A percentile compares a stretch with the other conserved stretches of the same genome.
Evolutionary conservation across 305 asterid species (phyloP).

Genomic region (Fraxinus albicans): DNA sequence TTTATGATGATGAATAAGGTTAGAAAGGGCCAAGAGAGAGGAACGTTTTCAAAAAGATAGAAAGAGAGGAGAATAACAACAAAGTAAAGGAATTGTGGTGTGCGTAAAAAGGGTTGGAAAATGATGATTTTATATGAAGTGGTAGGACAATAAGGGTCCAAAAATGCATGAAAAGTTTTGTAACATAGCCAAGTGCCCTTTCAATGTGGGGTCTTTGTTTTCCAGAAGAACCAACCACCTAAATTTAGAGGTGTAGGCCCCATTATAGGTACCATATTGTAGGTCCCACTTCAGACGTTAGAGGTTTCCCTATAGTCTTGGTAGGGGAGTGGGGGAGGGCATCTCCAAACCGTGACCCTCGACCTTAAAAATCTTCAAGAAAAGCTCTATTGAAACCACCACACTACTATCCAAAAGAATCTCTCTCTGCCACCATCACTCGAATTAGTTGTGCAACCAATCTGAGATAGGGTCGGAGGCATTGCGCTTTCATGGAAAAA

Average conservation of each 20-base stretch:
- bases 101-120: constrained; percentile 32
- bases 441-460: not conserved
- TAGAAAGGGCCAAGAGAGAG: not conserved
- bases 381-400: constrained; percentile 58
- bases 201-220: constrained; percentile 33
- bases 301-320: constrained; percentile 27
- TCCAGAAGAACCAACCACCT: constrained; percentile 51
- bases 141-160: constrained; percentile 31
- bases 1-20: not conserved
- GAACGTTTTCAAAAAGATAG: constrained; percentile 5
- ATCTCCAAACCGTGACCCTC: constrained; percentile 52
- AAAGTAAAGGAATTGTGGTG: constrained; percentile 21
- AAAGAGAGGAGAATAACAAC: not conserved
- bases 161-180: constrained; percentile 56
- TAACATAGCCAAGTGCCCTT: constrained; percentile 37
- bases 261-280: not conserved
- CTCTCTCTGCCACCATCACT: not conserved
- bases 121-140: constrained; percentile 48
- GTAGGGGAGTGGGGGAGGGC: constrained; percentile 23
- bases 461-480: not conserved
- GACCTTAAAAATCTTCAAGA: constrained; percentile 68
- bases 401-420: constrained; percentile 4
- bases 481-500: not conserved
- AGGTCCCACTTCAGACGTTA: constrained; percentile 31
- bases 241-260: constrained; percentile 1